A percentile compares a stretch with the other conserved stretches of the same genome.
These are phyloP conservation scores for Lactarius evosmus DNA, from an alignment of 768 basidiomycete genomes.

Conservation along the genomic window DNA sequence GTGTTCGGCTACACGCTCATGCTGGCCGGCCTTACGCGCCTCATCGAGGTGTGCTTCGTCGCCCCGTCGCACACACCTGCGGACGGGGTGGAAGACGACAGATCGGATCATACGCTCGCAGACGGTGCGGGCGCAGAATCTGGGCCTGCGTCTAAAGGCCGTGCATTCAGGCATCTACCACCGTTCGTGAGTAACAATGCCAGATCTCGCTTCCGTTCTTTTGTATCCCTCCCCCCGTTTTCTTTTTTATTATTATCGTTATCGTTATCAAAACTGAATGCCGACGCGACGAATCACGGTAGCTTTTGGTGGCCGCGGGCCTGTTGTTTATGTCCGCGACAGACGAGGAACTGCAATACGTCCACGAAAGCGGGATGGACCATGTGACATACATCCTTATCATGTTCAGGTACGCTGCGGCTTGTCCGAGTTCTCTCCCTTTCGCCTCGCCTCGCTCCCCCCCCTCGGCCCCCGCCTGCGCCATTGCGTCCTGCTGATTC, in stretches of 20 bases:
- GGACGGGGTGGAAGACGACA: conserved; percentile 45
- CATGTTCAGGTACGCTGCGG: conserved; percentile 71
- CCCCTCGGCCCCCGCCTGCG: background rate
- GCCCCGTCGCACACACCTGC: conserved; percentile 37
- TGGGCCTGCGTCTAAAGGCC: conserved; percentile 33
- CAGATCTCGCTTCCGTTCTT: background rate
- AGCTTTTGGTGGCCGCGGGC: conserved; percentile 32
- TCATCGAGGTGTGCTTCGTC: conserved; percentile 84
- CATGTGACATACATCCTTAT: conserved; percentile 88
- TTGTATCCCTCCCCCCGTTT: background rate
- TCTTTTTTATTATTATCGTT: background rate
- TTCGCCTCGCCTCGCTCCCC: background rate
- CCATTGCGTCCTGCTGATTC: background rate
- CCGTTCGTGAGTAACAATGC: conserved; percentile 69
- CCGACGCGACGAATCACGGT: conserved; percentile 72
- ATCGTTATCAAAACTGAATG: conserved; percentile 36
- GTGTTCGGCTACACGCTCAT: conserved; percentile 86
- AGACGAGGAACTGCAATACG: conserved; percentile 79
- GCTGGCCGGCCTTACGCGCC: conserved; percentile 73
- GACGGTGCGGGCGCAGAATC: conserved; percentile 36
- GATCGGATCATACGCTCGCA: conserved; percentile 67
- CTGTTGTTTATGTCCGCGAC: conserved; percentile 91
- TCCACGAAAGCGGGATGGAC: conserved; percentile 74
- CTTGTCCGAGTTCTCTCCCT: conserved; percentile 10
- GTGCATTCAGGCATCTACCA: conserved; percentile 81